phyloP scores from a whole-genome alignment of 2,329 filamentous ascomycete species.

The Calonectria pseudoreteaudii region DNA sequence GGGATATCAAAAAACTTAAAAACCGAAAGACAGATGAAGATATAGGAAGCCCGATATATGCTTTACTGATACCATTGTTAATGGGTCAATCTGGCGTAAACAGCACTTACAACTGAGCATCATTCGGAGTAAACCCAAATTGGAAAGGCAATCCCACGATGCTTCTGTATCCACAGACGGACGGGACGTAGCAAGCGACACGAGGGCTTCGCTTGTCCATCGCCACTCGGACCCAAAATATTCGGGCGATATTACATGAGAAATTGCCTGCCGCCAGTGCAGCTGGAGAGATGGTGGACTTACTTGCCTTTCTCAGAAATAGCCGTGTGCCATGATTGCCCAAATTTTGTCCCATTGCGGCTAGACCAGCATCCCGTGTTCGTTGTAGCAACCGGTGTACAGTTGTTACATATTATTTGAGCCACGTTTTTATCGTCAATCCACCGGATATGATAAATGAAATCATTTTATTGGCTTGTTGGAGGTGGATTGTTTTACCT shows the following conservation, averaged over 20 bases:
- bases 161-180: background rate
- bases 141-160: background rate
- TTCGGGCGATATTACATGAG: background rate
- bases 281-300: background rate
- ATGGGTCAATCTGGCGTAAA: background rate
- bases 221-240: background rate
- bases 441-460: background rate
- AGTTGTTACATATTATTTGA: background rate
- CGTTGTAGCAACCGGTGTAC: background rate
- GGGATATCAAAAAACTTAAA: background rate
- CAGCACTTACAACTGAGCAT: background rate
- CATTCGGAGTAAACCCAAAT: background rate
- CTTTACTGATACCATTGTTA: background rate
- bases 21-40: too few relatives aligned
- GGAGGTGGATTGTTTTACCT: background rate
- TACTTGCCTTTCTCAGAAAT: background rate
- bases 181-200: background rate
- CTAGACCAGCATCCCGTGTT: background rate
- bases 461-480: background rate
- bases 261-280: background rate
- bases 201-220: background rate
- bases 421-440: background rate
- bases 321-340: background rate
- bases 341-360: background rate
- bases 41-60: background rate